Conservation (phyloP, 306 rosid genomes). For the Alnus glutinosa region DNA sequence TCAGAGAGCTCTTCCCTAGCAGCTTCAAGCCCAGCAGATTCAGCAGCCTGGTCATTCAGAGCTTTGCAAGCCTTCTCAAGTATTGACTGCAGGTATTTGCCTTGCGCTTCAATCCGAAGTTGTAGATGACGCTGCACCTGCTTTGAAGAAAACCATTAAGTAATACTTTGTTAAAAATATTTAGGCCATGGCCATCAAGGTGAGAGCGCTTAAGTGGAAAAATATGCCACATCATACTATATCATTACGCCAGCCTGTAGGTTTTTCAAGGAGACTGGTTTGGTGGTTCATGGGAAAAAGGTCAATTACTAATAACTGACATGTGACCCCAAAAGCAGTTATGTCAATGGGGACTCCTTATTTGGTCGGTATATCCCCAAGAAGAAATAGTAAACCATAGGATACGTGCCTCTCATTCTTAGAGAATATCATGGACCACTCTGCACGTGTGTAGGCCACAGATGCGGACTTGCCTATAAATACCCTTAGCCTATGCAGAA, state of each 20-base stretch:
- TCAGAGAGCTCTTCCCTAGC: constrained; percentile 58
- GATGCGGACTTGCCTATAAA: neutral
- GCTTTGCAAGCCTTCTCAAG: constrained; percentile 63
- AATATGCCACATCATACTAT: neutral
- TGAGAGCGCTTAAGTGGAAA: neutral
- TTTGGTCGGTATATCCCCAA: neutral
- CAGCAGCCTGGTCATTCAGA: constrained; percentile 45
- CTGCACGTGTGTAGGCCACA: neutral
- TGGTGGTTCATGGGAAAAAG: neutral
- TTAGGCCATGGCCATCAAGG: neutral
- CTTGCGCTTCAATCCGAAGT: constrained; percentile 63
- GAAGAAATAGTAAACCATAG: neutral
- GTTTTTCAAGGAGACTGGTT: neutral
- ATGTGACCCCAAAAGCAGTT: neutral
- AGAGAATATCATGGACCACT: neutral
- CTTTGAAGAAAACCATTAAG: constrained; percentile 9
- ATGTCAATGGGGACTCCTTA: neutral
- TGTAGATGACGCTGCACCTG: constrained; percentile 66
- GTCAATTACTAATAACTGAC: neutral
- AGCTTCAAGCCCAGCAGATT: constrained; percentile 45
- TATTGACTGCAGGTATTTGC: constrained; percentile 57
- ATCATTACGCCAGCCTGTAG: neutral
- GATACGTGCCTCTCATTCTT: neutral
- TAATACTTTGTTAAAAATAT: neutral
- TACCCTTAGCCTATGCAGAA: neutral